A percentile compares a stretch with the other conserved stretches of the same genome.
Evolutionary conservation across 345 rosid species (phyloP).

Genomic region (Rubroshorea leprosula): DNA sequence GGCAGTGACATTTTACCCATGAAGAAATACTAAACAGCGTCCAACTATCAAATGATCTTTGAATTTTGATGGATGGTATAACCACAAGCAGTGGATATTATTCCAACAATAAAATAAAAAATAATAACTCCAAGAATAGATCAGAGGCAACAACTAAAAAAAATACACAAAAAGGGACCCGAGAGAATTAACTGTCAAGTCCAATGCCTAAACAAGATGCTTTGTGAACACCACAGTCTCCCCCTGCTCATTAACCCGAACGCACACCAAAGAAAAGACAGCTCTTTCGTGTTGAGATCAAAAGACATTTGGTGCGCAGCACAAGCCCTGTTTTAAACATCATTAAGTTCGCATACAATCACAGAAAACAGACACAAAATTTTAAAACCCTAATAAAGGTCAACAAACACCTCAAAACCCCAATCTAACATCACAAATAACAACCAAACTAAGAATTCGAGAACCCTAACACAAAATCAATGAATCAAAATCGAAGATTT

Average conservation of each 20-base stretch:
- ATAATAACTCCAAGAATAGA: conserved; percentile 1
- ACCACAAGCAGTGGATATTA: conserved; percentile 4
- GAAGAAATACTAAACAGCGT: neutral
- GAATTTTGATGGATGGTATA: neutral
- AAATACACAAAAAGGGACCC: conserved; percentile 1
- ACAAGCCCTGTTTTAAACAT: neutral
- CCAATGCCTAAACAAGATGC: conserved; percentile 57
- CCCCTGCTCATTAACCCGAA: conserved; percentile 71
- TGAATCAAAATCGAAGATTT: too few species aligned
- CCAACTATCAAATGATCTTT: conserved; percentile 13
- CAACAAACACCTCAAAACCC: neutral
- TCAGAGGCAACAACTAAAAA: conserved; percentile 2
- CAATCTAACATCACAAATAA: too few species aligned
- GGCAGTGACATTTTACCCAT: conserved; percentile 38
- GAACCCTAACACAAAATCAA: neutral
- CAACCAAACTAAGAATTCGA: neutral
- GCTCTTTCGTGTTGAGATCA: conserved; percentile 4
- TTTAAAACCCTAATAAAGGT: neutral
- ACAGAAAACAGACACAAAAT: neutral
- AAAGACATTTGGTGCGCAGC: conserved; percentile 7
- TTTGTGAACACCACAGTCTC: conserved; percentile 59
- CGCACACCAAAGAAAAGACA: conserved; percentile 39
- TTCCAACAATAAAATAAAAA: neutral
- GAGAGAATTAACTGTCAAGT: conserved; percentile 35
- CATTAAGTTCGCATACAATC: conserved; percentile 4